These are phyloP conservation scores for Craterostigma plantagineum DNA, from an alignment of 257 asterid species.

Conservation along the genomic window DNA sequence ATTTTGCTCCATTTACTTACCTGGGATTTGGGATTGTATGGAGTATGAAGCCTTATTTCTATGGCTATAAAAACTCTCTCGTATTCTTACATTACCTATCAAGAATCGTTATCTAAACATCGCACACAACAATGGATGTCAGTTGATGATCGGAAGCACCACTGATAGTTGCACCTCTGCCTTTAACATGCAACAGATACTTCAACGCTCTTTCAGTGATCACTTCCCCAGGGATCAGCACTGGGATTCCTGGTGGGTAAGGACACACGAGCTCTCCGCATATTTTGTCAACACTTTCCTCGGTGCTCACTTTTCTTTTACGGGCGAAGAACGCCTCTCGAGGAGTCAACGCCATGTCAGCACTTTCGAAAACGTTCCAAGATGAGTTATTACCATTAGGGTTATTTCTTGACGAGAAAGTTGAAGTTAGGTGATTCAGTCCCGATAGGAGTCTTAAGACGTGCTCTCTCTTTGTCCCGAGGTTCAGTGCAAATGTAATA, in stretches of 20 bases:
- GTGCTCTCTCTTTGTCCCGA: conserved; percentile 65
- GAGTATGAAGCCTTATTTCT: too few relatives aligned
- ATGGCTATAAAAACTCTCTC: too few relatives aligned
- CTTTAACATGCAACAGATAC: conserved; percentile 30
- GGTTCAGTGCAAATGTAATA: conserved; percentile 48
- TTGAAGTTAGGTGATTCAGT: conserved; percentile 32
- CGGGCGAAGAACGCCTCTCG: conserved; percentile 68
- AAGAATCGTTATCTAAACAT: too few relatives aligned
- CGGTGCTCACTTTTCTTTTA: conserved; percentile 30
- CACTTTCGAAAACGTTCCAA: conserved; percentile 8
- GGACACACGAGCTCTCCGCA: conserved; percentile 58
- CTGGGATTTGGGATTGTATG: too few relatives aligned
- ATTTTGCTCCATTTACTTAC: too few relatives aligned
- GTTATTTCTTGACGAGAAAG: too few relatives aligned
- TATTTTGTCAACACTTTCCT: conserved; percentile 34
- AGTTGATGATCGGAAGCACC: conserved; percentile 56
- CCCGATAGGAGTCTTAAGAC: conserved; percentile 39
- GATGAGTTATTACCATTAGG: background rate
- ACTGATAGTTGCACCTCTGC: conserved; percentile 32
- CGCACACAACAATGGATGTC: conserved; percentile 34
- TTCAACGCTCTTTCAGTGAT: conserved; percentile 31
- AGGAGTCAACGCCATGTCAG: conserved; percentile 37
- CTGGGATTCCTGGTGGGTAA: conserved; percentile 52
- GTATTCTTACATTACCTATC: too few relatives aligned
- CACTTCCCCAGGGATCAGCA: conserved; percentile 44